phyloP scores from a whole-genome alignment of 148 eudicot species.

The Nepenthes gracilis region DNA sequence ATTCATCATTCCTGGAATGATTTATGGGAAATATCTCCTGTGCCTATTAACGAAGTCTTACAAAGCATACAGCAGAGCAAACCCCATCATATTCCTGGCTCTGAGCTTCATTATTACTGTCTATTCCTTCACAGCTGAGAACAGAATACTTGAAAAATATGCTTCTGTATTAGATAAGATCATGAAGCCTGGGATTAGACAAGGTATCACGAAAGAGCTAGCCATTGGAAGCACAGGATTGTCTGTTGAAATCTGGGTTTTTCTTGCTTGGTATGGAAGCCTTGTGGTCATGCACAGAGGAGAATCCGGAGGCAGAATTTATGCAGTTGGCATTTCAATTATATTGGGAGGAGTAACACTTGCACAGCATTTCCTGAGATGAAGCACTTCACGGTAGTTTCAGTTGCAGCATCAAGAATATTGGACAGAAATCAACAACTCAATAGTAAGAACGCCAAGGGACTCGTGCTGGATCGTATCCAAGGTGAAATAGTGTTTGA shows the following conservation, averaged over 20 bases:
- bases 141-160: slow-evolving; percentile 48
- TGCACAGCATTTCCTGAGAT: slow-evolving; percentile 84
- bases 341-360: slow-evolving; percentile 81
- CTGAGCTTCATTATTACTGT: slow-evolving; percentile 78
- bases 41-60: slow-evolving; percentile 43
- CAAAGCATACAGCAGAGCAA: slow-evolving; percentile 64
- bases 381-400: slow-evolving; percentile 80
- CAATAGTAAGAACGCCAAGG: slow-evolving; percentile 36
- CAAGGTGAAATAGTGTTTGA: slow-evolving; percentile 59
- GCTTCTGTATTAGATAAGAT: slow-evolving; percentile 46
- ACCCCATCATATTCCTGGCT: slow-evolving; percentile 58
- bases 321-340: slow-evolving; percentile 74
- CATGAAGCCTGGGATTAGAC: slow-evolving; percentile 51
- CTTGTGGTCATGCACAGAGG: slow-evolving; percentile 72
- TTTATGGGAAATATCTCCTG: slow-evolving; percentile 71
- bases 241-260: slow-evolving; percentile 81
- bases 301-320: slow-evolving; percentile 77
- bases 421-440: slow-evolving; percentile 52
- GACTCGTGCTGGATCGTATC: slow-evolving; percentile 32
- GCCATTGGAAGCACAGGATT: slow-evolving; percentile 92
- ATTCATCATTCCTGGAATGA: slow-evolving; percentile 63
- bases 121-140: slow-evolving; percentile 84
- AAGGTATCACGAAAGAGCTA: slow-evolving; percentile 79
- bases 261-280: slow-evolving; percentile 96
- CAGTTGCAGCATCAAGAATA: slow-evolving; percentile 73